Evolutionary conservation across 768 basidiomycete species (phyloP).

Genomic region (Holtermanniella nyarrowii): DNA sequence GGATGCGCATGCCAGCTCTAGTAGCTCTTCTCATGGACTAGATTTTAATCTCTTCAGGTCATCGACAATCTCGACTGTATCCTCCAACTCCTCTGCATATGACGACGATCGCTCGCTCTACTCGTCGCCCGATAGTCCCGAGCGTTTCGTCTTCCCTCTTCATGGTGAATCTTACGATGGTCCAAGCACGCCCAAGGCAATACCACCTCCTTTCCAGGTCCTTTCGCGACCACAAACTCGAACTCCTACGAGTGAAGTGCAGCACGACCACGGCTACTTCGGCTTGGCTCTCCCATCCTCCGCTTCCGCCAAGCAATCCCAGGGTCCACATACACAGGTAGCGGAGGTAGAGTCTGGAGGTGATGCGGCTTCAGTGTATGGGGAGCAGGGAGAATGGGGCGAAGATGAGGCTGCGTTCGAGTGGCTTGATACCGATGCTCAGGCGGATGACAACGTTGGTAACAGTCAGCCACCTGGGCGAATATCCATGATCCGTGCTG

Average conservation of each 20-base stretch:
- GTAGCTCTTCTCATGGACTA: too few species aligned
- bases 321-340: neutral
- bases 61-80: neutral
- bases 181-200: neutral
- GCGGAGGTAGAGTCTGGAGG: neutral
- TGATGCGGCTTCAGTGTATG: slow-evolving; percentile 18
- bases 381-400: slow-evolving; percentile 37
- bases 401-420: slow-evolving; percentile 33
- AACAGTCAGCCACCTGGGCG: neutral
- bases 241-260: neutral
- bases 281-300: neutral
- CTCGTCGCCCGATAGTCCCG: neutral
- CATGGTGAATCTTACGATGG: neutral
- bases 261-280: neutral
- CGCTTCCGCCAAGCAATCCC: neutral
- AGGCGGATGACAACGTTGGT: neutral
- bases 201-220: neutral
- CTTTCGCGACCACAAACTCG: neutral
- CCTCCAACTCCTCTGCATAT: neutral
- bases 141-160: neutral
- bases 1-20: too few species aligned
- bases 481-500: neutral
- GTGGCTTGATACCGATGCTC: slow-evolving; percentile 27
- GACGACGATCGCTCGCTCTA: neutral
- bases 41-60: neutral